Evolutionary conservation across 83 land plant species (phyloP), one percentile per base, ranked within the genome.

Genomic region (Thuja plicata): DNA sequence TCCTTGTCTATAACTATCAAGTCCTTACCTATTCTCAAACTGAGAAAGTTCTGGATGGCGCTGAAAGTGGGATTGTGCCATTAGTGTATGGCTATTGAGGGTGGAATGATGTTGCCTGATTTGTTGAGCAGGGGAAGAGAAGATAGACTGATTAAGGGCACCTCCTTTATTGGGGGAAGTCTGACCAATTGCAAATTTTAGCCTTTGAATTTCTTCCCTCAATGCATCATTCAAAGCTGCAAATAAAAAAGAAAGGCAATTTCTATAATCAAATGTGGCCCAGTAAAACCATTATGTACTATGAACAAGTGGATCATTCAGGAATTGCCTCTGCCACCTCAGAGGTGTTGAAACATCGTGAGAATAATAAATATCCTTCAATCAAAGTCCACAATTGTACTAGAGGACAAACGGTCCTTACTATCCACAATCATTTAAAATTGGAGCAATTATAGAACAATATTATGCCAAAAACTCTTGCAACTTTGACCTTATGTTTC

Each of bases 161-260:
- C 87, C 85, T 16, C 92, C 90, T 86, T 92, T 92, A 8, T 30
- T 57, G 1, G 87, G 71, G 19, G 90, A 92, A 38, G 93, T 79
- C 88, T 94, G 92, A 41, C 94, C 95, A 30, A 95, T 90, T 43
- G 91, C 93, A 37, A 95, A 92, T 89, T 95, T 96, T 48, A 96
- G 94, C 71, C 94, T 89, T 87, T 94, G 94, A 34, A 95, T 93
- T 88, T 96, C 97, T 27, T 96, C 95, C 91, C 93, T 94, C 87
- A 96, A 88, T 84, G 95, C 89, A 15, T 96, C 96, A 89, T 96
- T 94, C 89, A 94, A 55, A 88, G 96, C 97, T 96, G 93, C 66
- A 55, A 8, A 60, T 24, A 21, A 76, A 79, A 43, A 73, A 19
- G 30, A 70, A 84, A 21, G 21, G 19, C n/a, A 66, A 66, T 66